A percentile compares a stretch with the other conserved stretches of the same genome.
phyloP scores from a whole-genome alignment of 164 flowering plant species.

The Sedum album region DNA sequence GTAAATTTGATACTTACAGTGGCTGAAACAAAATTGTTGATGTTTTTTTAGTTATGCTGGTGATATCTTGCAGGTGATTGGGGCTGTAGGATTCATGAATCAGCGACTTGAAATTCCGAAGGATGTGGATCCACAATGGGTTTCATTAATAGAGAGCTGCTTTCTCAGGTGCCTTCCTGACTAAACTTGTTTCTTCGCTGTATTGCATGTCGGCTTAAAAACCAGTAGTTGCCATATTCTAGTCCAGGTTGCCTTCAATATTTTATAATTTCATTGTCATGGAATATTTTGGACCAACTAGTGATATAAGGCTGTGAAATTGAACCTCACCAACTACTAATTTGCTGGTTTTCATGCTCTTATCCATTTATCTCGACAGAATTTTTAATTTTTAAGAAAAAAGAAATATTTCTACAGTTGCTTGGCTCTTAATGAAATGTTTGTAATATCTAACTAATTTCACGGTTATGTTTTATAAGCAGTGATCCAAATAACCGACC shows the following conservation, averaged over 20 bases:
- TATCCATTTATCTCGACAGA: too few species aligned
- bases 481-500: slow-evolving; percentile 73
- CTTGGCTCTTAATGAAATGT: not conserved
- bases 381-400: too few species aligned
- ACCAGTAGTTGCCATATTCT: not conserved
- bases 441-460: not conserved
- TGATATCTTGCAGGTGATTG: slow-evolving; percentile 60
- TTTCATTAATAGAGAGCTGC: slow-evolving; percentile 81
- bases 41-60: not conserved
- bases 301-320: too few species aligned
- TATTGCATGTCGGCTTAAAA: not conserved
- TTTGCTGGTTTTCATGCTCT: too few species aligned
- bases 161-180: slow-evolving; percentile 56
- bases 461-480: slow-evolving; percentile 10
- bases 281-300: not conserved
- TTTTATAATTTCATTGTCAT: not conserved
- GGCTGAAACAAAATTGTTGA: not conserved
- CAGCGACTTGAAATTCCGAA: slow-evolving; percentile 80
- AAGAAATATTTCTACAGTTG: too few species aligned
- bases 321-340: too few species aligned
- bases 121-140: slow-evolving; percentile 74
- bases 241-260: too few species aligned
- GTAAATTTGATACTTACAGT: slow-evolving; percentile 20
- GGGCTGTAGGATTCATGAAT: slow-evolving; percentile 94
- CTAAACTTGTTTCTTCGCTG: not conserved